A percentile compares a stretch with the other conserved stretches of the same genome.
These are phyloP conservation scores for Neophaeococcomyces mojaviensis DNA, from an alignment of 2,329 filamentous ascomycete species.

Conservation along the genomic window DNA sequence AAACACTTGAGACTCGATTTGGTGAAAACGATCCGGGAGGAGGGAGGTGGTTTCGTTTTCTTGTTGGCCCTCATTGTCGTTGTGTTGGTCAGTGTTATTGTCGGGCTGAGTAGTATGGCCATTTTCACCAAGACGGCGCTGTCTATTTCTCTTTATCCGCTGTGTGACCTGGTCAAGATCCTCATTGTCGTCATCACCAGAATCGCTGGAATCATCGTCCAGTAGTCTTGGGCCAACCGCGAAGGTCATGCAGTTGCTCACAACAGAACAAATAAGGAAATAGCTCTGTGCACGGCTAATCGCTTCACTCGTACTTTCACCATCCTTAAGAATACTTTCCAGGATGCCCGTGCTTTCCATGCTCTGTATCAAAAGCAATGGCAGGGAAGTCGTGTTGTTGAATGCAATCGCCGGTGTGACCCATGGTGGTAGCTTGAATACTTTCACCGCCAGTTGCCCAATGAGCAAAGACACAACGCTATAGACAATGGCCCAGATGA, in stretches of 20 bases:
- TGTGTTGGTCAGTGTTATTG: neutral
- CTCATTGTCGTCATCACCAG: constrained; percentile 26
- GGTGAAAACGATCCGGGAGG: constrained; percentile 33
- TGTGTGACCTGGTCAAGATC: constrained; percentile 9
- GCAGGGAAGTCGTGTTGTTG: constrained; percentile 51
- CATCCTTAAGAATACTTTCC: constrained; percentile 37
- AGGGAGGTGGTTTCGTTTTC: constrained; percentile 45
- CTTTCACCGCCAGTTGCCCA: constrained; percentile 36
- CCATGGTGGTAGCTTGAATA: constrained; percentile 47
- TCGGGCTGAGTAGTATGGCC: neutral
- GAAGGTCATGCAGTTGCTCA: constrained; percentile 58
- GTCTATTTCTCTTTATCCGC: neutral
- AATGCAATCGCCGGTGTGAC: constrained; percentile 48
- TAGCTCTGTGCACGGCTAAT: constrained; percentile 57
- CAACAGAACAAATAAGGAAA: constrained; percentile 58
- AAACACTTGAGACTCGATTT: constrained; percentile 13
- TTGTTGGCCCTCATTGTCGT: constrained; percentile 12
- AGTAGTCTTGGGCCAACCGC: constrained; percentile 55
- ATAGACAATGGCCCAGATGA: constrained; percentile 47
- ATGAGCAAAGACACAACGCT: constrained; percentile 43
- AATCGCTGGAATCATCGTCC: constrained; percentile 38
- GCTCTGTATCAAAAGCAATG: constrained; percentile 45
- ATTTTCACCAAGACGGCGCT: neutral
- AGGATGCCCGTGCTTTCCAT: constrained; percentile 52
- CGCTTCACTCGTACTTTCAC: constrained; percentile 39